Evolutionary conservation across 805 yeast genomes (phyloP).

Genomic region (Cyberlindnera nakhonratchasimensis): DNA sequence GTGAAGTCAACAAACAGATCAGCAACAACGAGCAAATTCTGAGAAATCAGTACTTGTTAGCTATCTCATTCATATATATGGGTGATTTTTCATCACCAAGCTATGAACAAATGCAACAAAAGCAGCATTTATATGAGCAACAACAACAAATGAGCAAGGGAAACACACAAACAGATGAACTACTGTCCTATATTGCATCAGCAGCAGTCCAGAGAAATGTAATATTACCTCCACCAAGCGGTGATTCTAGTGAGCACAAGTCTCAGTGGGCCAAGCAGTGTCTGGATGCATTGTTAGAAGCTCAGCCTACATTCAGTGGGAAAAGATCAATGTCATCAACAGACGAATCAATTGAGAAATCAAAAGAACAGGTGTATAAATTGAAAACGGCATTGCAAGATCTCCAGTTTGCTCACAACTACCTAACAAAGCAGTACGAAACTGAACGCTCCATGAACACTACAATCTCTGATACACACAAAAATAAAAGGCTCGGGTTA

Average conservation of each 20-base stretch:
- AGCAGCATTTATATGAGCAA: too few relatives aligned
- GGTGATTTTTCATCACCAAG: slow-evolving; percentile 15
- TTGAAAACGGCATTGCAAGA: slow-evolving; percentile 62
- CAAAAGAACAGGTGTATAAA: slow-evolving; percentile 17
- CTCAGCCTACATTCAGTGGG: neutral
- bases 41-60: slow-evolving; percentile 20
- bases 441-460: slow-evolving; percentile 57
- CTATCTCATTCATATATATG: slow-evolving; percentile 22
- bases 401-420: slow-evolving; percentile 67
- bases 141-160: slow-evolving; percentile 1
- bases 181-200: slow-evolving; percentile 27
- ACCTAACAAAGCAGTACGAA: slow-evolving; percentile 63
- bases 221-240: slow-evolving; percentile 21
- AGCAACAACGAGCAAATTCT: slow-evolving; percentile 6
- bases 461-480: slow-evolving; percentile 49
- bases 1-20: slow-evolving; percentile 11
- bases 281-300: slow-evolving; percentile 17
- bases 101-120: neutral
- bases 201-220: slow-evolving; percentile 26
- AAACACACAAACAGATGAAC: slow-evolving; percentile 22
- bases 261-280: slow-evolving; percentile 27
- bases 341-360: neutral
- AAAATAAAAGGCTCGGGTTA: slow-evolving; percentile 46
- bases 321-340: neutral
- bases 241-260: slow-evolving; percentile 11